Percentiles rank a stretch among this genome's conserved stretches.
These are phyloP conservation scores for Suhomyces emberorum DNA, from an alignment of 805 yeast species.

Conservation along the genomic window DNA sequence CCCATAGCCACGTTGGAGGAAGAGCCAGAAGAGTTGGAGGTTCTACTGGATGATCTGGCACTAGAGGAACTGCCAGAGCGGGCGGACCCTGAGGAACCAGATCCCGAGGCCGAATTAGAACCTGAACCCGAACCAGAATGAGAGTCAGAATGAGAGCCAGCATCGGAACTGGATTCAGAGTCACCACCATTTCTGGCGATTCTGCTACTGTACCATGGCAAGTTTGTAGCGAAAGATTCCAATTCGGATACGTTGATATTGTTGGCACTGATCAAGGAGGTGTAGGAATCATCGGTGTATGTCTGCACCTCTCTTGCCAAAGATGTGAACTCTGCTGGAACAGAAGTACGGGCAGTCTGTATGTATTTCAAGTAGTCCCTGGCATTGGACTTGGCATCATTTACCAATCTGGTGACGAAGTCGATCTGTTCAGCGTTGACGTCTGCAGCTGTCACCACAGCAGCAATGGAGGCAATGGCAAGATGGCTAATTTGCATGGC, in stretches of 20 bases:
- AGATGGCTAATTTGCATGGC: background rate
- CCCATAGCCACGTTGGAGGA: conserved; percentile 1
- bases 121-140: conserved; percentile 1
- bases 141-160: conserved; percentile 2
- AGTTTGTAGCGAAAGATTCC: conserved; percentile 9
- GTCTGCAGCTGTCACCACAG: conserved; percentile 1
- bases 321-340: conserved; percentile 26
- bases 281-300: conserved; percentile 36
- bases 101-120: conserved; percentile 5
- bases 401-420: conserved; percentile 11
- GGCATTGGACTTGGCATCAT: conserved; percentile 10
- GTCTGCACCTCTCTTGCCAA: conserved; percentile 29
- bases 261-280: conserved; percentile 22
- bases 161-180: conserved; percentile 8
- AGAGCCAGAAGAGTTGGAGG: no score
- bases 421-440: conserved; percentile 6
- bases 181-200: conserved; percentile 5
- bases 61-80: conserved; percentile 11
- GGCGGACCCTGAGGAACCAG: conserved; percentile 10
- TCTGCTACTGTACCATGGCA: conserved; percentile 16
- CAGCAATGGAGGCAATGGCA: background rate
- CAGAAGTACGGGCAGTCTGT: conserved; percentile 20
- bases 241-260: conserved; percentile 7
- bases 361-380: conserved; percentile 16
- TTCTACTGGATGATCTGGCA: no score